Percentiles rank a stretch among this genome's conserved stretches.
Conservation (phyloP, 371 early-diverging fungal species). For the Thermomucor indicae-seudaticae region DNA sequence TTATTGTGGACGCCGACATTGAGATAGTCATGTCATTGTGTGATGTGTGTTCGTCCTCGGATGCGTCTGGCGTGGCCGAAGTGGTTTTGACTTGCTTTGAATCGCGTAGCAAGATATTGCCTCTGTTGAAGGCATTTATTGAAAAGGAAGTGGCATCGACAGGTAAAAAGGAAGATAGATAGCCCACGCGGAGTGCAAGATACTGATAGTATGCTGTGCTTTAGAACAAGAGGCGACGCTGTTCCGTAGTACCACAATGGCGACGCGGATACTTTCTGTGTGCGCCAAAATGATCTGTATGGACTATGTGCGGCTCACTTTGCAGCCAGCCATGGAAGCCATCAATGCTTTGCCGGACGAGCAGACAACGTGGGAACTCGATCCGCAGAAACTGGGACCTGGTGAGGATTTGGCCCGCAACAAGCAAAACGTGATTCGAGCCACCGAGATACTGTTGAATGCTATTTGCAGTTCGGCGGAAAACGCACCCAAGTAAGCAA, state of each 20-base stretch:
- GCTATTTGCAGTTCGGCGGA: conserved; percentile 70
- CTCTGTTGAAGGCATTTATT: conserved; percentile 73
- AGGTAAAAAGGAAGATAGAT: conserved; percentile 22
- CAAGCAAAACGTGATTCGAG: conserved; percentile 70
- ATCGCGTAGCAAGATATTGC: conserved; percentile 59
- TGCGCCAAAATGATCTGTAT: conserved; percentile 75
- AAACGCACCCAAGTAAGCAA: conserved; percentile 56
- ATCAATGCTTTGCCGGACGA: conserved; percentile 44
- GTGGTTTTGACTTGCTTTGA: conserved; percentile 78
- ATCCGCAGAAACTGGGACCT: conserved; percentile 71
- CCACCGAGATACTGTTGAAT: conserved; percentile 76
- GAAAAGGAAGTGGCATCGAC: conserved; percentile 78
- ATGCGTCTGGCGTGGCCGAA: conserved; percentile 79
- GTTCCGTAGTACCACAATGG: conserved; percentile 90
- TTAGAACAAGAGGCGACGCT: conserved; percentile 76
- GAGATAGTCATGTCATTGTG: conserved; percentile 79
- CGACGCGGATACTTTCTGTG: conserved; percentile 78
- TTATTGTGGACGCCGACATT: conserved; percentile 61
- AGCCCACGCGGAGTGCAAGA: neutral
- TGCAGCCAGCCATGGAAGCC: conserved; percentile 71
- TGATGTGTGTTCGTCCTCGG: conserved; percentile 80
- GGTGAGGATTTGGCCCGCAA: conserved; percentile 64
- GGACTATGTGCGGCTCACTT: conserved; percentile 76
- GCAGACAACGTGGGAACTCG: conserved; percentile 68
- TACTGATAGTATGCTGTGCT: conserved; percentile 6